These are phyloP conservation scores for Porogramme epimiltina DNA, from an alignment of 1,284 basidiomycete genomes.

Conservation along the genomic window DNA sequence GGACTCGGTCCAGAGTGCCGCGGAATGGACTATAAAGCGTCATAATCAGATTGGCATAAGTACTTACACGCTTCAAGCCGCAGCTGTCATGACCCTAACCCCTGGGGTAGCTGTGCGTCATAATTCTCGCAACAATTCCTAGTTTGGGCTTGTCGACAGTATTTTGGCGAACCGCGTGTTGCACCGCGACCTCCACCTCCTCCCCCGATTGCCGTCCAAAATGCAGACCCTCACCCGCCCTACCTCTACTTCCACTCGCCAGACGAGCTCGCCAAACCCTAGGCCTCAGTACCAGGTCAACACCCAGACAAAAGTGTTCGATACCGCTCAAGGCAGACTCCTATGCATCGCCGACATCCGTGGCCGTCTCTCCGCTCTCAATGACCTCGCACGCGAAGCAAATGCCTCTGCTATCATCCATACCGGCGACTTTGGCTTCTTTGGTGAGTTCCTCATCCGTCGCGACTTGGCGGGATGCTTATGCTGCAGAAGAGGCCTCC, in stretches of 20 bases:
- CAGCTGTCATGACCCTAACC: not conserved
- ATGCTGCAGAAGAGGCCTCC: constrained; percentile 56
- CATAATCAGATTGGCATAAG: no score
- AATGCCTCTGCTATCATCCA: constrained; percentile 96
- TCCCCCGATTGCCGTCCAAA: constrained; percentile 20
- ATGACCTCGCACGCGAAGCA: constrained; percentile 87
- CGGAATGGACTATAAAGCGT: no score
- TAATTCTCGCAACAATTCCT: not conserved
- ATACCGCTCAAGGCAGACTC: constrained; percentile 82
- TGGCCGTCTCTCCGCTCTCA: constrained; percentile 85
- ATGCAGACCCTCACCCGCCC: constrained; percentile 51
- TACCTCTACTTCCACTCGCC: constrained; percentile 49
- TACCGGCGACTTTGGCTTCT: constrained; percentile 99
- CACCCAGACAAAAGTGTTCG: constrained; percentile 77
- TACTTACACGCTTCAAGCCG: no score
- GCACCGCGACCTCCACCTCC: constrained; percentile 10
- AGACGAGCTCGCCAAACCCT: constrained; percentile 56
- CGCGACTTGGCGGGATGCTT: constrained; percentile 1
- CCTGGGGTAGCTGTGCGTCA: not conserved
- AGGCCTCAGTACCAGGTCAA: constrained; percentile 57
- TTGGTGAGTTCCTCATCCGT: constrained; percentile 53
- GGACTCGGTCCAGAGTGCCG: no score
- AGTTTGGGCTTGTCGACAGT: constrained; percentile 6
- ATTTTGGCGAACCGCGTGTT: constrained; percentile 5
- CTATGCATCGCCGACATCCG: constrained; percentile 97